Conservation (phyloP, 306 rosid species). For the Senna siamea region DNA sequence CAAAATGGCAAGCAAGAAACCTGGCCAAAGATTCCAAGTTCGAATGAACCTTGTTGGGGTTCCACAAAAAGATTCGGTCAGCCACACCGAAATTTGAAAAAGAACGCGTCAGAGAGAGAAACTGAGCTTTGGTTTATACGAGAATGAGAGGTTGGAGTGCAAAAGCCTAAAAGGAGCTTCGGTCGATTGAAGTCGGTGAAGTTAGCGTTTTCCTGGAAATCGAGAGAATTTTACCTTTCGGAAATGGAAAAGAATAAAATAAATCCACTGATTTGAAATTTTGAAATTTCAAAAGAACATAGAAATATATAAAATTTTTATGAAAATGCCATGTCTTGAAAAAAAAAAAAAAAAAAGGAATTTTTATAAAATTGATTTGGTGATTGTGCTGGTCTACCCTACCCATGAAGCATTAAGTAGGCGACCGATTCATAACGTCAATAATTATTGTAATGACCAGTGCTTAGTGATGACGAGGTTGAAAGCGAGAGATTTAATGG, state of each 20-base stretch:
- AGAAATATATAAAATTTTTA: too few species aligned
- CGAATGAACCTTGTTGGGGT: background rate
- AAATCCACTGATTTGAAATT: background rate
- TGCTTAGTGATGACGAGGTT: too few species aligned
- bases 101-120: conserved; percentile 6
- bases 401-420: background rate
- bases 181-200: conserved; percentile 39
- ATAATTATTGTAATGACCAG: background rate
- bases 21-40: background rate
- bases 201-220: conserved; percentile 31
- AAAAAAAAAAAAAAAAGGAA: too few species aligned
- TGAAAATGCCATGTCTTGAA: too few species aligned
- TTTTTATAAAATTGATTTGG: background rate
- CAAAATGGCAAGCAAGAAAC: background rate
- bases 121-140: background rate
- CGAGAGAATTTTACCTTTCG: background rate
- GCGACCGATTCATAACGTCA: background rate
- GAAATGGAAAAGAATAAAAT: background rate
- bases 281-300: background rate
- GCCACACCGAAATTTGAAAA: conserved; percentile 21
- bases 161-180: background rate
- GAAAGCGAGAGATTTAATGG: too few species aligned
- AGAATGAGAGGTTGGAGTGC: background rate
- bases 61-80: conserved; percentile 14
- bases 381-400: background rate